Evolutionary conservation across 495 filamentous ascomycete species (phyloP).

Genomic region (Annulohypoxylon nitens): DNA sequence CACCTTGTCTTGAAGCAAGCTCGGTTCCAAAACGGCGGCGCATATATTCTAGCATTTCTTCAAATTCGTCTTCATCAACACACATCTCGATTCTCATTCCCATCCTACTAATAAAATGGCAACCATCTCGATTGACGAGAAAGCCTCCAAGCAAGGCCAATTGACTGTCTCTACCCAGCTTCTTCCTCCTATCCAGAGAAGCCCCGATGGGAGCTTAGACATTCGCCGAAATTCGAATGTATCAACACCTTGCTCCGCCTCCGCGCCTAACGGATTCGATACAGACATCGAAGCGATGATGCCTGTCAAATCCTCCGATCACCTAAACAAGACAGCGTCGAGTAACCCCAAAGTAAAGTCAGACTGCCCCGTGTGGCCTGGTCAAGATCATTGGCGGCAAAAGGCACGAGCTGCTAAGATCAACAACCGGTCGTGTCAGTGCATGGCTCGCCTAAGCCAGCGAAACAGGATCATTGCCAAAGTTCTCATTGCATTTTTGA

Average conservation of each 20-base stretch:
- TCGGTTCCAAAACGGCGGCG: conserved; percentile 12
- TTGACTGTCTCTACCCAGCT: conserved; percentile 52
- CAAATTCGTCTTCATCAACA: neutral
- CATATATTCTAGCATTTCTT: conserved; percentile 25
- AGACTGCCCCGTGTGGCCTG: conserved; percentile 64
- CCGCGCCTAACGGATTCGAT: conserved; percentile 60
- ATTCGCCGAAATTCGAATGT: conserved; percentile 49
- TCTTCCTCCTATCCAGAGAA: conserved; percentile 41
- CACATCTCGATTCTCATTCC: neutral
- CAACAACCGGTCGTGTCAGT: conserved; percentile 59
- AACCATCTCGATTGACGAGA: conserved; percentile 37
- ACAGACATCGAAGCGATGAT: conserved; percentile 64
- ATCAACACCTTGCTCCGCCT: conserved; percentile 55
- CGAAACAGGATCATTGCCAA: conserved; percentile 62
- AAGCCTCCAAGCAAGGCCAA: conserved; percentile 47
- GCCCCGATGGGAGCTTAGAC: conserved; percentile 30
- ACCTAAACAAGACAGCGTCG: conserved; percentile 51
- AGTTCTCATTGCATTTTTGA: conserved; percentile 57
- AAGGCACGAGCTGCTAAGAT: conserved; percentile 63
- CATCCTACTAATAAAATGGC: conserved; percentile 35
- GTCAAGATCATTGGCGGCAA: conserved; percentile 63
- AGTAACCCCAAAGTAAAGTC: conserved; percentile 50
- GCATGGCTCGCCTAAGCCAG: conserved; percentile 60
- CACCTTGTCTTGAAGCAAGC: conserved; percentile 8
- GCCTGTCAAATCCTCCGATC: conserved; percentile 45